A percentile compares a stretch with the other conserved stretches of the same genome.
Evolutionary conservation across 2,329 filamentous ascomycete species (phyloP).

Genomic region (Neoscytalidium dimidiatum): DNA sequence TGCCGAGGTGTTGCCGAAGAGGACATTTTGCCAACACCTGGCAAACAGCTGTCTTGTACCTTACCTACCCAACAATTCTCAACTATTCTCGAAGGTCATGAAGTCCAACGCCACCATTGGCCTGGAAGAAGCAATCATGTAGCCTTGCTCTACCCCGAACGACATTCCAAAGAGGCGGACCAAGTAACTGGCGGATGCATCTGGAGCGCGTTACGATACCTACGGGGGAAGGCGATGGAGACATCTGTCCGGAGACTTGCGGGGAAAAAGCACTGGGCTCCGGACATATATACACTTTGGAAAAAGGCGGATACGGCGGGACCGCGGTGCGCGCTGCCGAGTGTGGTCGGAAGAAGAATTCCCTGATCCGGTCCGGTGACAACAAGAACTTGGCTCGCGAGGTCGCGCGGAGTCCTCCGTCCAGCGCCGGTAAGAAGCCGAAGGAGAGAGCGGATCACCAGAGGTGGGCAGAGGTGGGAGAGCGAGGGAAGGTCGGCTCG

Average conservation of each 20-base stretch:
- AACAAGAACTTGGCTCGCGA: not conserved
- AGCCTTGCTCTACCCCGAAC: too few species aligned
- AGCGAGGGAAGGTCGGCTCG: not conserved
- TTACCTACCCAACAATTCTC: too few species aligned
- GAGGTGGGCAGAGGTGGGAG: not conserved
- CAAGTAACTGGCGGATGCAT: slow-evolving; percentile 2
- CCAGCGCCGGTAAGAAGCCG: not conserved
- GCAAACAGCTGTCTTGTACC: too few species aligned
- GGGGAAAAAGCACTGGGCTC: slow-evolving; percentile 1
- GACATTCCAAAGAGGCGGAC: too few species aligned
- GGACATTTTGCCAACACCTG: too few species aligned
- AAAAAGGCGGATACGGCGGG: slow-evolving; percentile 3
- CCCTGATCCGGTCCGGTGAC: slow-evolving; percentile 4
- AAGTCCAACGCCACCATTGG: too few species aligned
- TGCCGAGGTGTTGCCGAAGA: too few species aligned
- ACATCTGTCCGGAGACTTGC: not conserved
- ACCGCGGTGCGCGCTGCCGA: not conserved
- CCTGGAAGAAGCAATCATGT: too few species aligned
- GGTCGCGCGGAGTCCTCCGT: not conserved
- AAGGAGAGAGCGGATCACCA: not conserved
- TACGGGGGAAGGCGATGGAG: not conserved
- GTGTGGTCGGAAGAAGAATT: not conserved
- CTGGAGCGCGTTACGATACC: not conserved
- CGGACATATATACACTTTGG: slow-evolving; percentile 8
- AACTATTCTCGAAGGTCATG: too few species aligned